phyloP scores from a whole-genome alignment of 1,284 basidiomycete species.

The Moesziomyces sp. region DNA sequence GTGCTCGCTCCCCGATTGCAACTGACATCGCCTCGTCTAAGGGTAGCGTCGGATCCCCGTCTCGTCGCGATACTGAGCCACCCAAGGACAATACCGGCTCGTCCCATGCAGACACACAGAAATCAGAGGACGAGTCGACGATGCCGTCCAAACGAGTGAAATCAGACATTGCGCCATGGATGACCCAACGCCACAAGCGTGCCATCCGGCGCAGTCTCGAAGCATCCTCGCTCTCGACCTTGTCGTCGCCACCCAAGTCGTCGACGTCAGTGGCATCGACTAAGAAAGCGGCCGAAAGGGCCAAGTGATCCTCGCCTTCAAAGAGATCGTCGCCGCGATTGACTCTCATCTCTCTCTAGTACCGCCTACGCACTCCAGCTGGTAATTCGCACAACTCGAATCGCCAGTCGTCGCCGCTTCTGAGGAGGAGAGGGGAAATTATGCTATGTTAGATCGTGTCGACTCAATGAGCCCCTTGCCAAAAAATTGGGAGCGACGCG shows the following conservation, averaged over 20 bases:
- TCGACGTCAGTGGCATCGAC: constrained; percentile 1
- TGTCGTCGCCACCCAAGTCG: not conserved
- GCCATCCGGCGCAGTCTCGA: constrained; percentile 29
- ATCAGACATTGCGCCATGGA: constrained; percentile 28
- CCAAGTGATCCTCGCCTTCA: not conserved
- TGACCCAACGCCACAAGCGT: constrained; percentile 21
- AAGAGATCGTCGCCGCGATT: too few relatives aligned
- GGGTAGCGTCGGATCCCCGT: too few relatives aligned
- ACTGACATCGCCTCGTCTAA: too few relatives aligned
- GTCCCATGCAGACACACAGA: not conserved
- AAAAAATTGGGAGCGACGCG: constrained; percentile 17
- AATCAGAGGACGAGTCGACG: not conserved
- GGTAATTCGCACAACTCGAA: not conserved
- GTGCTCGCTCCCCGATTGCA: too few relatives aligned
- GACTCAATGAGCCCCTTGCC: too few relatives aligned
- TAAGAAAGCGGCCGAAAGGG: not conserved
- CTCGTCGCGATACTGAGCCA: not conserved
- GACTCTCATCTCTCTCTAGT: too few relatives aligned
- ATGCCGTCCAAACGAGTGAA: constrained; percentile 6
- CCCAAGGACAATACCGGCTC: not conserved
- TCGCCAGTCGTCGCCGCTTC: not conserved
- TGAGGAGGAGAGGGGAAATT: not conserved
- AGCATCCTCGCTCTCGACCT: not conserved
- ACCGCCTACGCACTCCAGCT: too few relatives aligned
- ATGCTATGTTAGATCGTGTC: too few relatives aligned